Conservation (phyloP, 2,329 filamentous ascomycete species). For the Lasiodiplodia sp. region DNA sequence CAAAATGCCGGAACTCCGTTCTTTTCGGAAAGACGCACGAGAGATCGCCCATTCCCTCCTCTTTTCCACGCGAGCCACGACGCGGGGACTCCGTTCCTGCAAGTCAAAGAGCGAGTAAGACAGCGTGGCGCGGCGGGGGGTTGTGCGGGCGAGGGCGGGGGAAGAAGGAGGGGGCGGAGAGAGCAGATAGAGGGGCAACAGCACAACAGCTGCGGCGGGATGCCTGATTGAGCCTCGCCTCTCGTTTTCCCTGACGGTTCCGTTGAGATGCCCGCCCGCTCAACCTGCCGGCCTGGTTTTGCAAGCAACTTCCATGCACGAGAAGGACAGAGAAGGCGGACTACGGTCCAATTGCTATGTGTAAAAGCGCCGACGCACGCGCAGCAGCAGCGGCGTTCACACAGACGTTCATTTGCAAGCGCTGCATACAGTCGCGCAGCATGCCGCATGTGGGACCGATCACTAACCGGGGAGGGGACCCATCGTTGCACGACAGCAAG, state of each 20-base stretch:
- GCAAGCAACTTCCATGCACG: neutral
- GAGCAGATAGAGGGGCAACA: neutral
- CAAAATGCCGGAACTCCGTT: neutral
- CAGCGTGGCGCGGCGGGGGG: neutral
- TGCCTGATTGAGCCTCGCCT: conserved; percentile 17
- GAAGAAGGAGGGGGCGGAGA: neutral
- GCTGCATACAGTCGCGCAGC: too few species aligned
- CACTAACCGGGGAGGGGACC: too few species aligned
- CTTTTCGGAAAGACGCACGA: neutral
- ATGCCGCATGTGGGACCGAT: too few species aligned
- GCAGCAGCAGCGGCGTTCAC: too few species aligned
- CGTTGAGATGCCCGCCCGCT: neutral
- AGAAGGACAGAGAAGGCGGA: neutral
- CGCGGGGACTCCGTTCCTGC: neutral
- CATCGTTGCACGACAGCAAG: too few species aligned
- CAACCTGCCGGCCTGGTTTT: too few species aligned
- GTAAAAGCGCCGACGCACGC: too few species aligned
- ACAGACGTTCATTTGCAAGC: too few species aligned
- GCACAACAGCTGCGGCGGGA: neutral
- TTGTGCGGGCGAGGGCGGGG: neutral
- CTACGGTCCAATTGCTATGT: too few species aligned
- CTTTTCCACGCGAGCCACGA: neutral
- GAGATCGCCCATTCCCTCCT: neutral
- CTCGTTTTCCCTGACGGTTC: neutral
- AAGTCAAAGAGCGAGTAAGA: neutral